These are phyloP conservation scores for Camillea tinctor DNA, from an alignment of 2,329 filamentous ascomycete species.

Conservation along the genomic window DNA sequence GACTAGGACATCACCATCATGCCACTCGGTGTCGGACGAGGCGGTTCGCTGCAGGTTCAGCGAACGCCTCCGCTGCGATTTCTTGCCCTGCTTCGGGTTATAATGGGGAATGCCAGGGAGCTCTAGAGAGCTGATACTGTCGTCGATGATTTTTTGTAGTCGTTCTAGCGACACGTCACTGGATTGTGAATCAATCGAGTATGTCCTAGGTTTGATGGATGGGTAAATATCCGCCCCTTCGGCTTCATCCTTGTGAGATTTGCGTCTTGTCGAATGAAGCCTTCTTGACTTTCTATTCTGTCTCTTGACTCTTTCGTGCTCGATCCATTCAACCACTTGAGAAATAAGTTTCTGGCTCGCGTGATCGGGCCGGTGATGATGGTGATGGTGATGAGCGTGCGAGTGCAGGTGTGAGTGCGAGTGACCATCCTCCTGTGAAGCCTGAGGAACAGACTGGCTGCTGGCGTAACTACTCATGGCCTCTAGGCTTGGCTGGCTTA, in stretches of 20 bases:
- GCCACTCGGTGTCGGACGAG: constrained; percentile 83
- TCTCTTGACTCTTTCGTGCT: constrained; percentile 72
- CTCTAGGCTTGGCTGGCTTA: constrained; percentile 39
- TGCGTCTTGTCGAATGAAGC: constrained; percentile 40
- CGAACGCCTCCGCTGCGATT: constrained; percentile 36
- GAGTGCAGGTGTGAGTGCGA: constrained; percentile 26
- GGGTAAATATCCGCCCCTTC: constrained; percentile 14
- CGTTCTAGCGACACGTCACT: constrained; percentile 74
- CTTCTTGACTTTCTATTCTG: constrained; percentile 52
- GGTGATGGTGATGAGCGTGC: constrained; percentile 14
- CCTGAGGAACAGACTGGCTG: constrained; percentile 26
- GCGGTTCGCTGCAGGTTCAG: constrained; percentile 45
- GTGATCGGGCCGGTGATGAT: constrained; percentile 35
- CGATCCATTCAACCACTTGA: constrained; percentile 80
- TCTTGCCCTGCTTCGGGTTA: constrained; percentile 43
- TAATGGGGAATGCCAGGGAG: constrained; percentile 45
- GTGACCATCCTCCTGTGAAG: constrained; percentile 26
- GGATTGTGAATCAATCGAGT: constrained; percentile 64
- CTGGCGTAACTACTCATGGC: constrained; percentile 24
- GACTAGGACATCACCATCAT: constrained; percentile 78
- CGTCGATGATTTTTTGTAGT: constrained; percentile 76
- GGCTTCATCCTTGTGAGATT: constrained; percentile 36
- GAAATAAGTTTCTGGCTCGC: constrained; percentile 60
- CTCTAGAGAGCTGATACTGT: constrained; percentile 57
- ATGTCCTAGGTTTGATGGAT: constrained; percentile 34